Evolutionary conservation across 2,329 filamentous ascomycete genomes (phyloP), one percentile per base, ranked within the genome.

Genomic region (Aspergillus sp.): DNA sequence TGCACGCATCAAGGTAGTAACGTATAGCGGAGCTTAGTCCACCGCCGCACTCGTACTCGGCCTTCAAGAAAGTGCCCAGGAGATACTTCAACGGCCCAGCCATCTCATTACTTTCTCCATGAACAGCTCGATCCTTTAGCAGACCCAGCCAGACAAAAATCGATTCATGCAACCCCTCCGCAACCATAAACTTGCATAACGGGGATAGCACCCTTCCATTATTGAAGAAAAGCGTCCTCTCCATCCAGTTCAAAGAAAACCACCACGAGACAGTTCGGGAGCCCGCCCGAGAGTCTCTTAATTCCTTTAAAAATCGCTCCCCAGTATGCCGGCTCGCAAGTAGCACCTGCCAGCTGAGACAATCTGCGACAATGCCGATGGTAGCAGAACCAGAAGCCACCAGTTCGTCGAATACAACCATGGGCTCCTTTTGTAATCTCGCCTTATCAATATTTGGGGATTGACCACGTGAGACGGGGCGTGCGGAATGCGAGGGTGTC

Each of bases 261-360:
- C 76, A 74, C 77, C 77, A 79, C 22, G 72, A 64, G 11, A 74
- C 61, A 11, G 77, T 65, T 44, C 66, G 70, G 2, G 70, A 70
- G 17, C 68, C 76, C 0, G 70, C 69, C 24, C 61, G 66, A 22
- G 75, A 74, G 7, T 64, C 56, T 52, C 66, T 73, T 69, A 78
- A 70, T 15, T 64, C 68, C 37, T 70, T 61, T 12, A 60, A 57
- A 20, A 65, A 57, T 4, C 56, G 61, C 45, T 60, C 51, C n/a
- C 61, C 60, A 2, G 63, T 60, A 11, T 62, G 58, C 34, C 62
- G 64, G n/a, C 62, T 64, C 6, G 68, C 64, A 17, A 73, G 63
- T 6, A 69, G 48, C 39, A 74, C 59, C 59, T 77, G 74, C 11
- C 67, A 68, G 33, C 66, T 66, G 17, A 77, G 59, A 55, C 73